phyloP scores from a whole-genome alignment of 805 yeast species.

The Hanseniaspora guilliermondii region DNA sequence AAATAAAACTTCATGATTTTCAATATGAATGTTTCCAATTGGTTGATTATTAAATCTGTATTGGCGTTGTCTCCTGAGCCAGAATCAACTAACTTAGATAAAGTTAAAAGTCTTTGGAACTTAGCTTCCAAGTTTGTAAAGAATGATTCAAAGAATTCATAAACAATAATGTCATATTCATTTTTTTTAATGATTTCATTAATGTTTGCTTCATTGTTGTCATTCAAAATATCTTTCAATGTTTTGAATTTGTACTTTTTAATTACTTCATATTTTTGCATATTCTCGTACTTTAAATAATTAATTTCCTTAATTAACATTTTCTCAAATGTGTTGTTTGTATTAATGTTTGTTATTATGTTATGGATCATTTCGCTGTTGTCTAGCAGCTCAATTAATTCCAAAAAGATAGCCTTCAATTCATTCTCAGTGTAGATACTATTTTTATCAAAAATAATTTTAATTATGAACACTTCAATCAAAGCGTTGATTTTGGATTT shows the following conservation, averaged over 20 bases:
- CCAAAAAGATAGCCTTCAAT: not conserved
- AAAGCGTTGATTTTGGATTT: not conserved
- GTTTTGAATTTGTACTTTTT: conserved; percentile 9
- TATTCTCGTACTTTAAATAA: not conserved
- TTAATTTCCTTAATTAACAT: not conserved
- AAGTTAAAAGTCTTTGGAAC: not conserved
- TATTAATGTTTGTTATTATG: not conserved
- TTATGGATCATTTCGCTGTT: not conserved
- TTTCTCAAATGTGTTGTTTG: not conserved
- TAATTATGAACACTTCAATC: not conserved
- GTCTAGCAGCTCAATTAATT: not conserved
- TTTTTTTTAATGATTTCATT: not conserved
- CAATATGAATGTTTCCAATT: not conserved
- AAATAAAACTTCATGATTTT: conserved; percentile 5
- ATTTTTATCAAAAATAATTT: not conserved
- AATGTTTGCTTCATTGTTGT: not conserved
- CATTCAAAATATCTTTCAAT: conserved; percentile 3
- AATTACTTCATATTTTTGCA: conserved; percentile 2
- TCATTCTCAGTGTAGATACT: not conserved
- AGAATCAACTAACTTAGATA: not conserved
- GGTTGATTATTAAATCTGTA: not conserved
- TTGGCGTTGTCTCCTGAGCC: not conserved
- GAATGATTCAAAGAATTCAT: conserved; percentile 2
- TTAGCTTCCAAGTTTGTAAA: not conserved
- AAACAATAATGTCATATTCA: conserved; percentile 1